phyloP scores from a whole-genome alignment of 169 alveolate genomes.

The Plasmodium fragile region DNA sequence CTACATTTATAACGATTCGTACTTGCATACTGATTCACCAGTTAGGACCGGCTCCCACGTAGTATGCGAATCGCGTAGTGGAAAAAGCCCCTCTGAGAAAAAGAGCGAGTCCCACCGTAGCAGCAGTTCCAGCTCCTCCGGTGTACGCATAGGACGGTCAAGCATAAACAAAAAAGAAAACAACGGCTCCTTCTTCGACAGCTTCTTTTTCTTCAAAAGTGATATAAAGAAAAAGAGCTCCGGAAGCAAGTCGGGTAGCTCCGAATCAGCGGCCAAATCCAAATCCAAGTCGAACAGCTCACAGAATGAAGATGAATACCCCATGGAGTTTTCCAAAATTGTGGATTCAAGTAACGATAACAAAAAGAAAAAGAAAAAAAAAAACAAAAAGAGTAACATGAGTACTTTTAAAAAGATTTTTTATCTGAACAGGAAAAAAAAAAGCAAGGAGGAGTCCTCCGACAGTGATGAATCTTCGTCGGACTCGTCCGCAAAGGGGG shows the following conservation, averaged over 20 bases:
- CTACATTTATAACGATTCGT: not conserved
- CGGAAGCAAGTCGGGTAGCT: conserved; percentile 3
- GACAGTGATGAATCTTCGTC: conserved; percentile 9
- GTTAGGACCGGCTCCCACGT: not conserved
- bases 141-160: not conserved
- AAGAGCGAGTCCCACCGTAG: conserved; percentile 2
- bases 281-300: conserved; percentile 18
- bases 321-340: conserved; percentile 33
- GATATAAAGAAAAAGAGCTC: conserved; percentile 33
- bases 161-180: not conserved
- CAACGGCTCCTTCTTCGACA: conserved; percentile 24
- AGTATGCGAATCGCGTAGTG: not conserved
- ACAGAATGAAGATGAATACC: conserved; percentile 11
- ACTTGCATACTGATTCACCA: not conserved
- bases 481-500: not conserved
- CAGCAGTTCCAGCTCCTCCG: not conserved
- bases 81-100: not conserved
- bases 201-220: conserved; percentile 27
- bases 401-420: conserved; percentile 42
- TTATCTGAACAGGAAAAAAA: conserved; percentile 53
- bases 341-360: conserved; percentile 1
- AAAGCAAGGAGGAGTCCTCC: conserved; percentile 21
- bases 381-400: conserved; percentile 39
- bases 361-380: conserved; percentile 30
- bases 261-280: not conserved